Evolutionary conservation across 1,284 basidiomycete species (phyloP).

Genomic region (Ustilago loliicola): DNA sequence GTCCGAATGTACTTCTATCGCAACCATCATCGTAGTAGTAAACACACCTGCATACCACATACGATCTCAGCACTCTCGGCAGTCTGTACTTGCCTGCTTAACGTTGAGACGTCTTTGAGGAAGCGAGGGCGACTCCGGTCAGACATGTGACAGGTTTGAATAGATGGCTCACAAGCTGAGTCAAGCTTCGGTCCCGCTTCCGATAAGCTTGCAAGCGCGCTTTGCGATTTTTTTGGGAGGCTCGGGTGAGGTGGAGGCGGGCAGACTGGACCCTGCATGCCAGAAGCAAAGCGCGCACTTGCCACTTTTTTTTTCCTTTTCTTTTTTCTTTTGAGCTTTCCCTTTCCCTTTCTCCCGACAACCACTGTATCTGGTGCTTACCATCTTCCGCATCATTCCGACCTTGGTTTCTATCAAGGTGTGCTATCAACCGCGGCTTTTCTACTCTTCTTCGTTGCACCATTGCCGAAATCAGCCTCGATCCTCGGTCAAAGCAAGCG

Average conservation of each 20-base stretch:
- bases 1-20: conserved; percentile 26
- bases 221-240: not conserved
- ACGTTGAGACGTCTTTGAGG: too few species aligned
- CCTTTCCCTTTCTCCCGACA: not conserved
- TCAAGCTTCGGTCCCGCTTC: not conserved
- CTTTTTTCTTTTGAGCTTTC: not conserved
- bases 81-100: not conserved
- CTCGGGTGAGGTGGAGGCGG: too few species aligned
- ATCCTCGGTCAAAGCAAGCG: too few species aligned
- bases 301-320: not conserved
- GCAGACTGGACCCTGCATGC: not conserved
- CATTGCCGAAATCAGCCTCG: too few species aligned
- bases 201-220: not conserved
- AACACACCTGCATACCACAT: conserved; percentile 1
- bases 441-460: too few species aligned
- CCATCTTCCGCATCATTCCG: not conserved
- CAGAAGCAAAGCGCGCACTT: conserved; percentile 5
- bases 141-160: not conserved
- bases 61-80: not conserved
- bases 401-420: too few species aligned
- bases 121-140: not conserved
- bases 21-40: not conserved
- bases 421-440: too few species aligned
- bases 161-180: not conserved
- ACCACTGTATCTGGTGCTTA: not conserved